These are phyloP conservation scores for Aureobasidium mangrovei DNA, from an alignment of 2,329 filamentous ascomycete species.

Conservation along the genomic window DNA sequence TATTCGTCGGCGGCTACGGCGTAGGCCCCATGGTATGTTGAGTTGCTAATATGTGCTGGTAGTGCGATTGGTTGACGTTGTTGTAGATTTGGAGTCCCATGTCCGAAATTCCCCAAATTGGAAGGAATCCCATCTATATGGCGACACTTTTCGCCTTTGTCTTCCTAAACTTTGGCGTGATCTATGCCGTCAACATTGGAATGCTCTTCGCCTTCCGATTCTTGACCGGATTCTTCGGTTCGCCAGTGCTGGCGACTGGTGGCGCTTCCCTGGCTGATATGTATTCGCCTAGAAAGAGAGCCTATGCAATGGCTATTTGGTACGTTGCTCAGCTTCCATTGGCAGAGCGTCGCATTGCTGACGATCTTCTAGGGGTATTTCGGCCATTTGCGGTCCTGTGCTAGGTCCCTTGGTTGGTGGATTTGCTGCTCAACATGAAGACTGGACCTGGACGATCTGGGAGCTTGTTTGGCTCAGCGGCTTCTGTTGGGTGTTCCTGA, in stretches of 20 bases:
- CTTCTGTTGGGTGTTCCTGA: slow-evolving; percentile 30
- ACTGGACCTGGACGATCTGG: slow-evolving; percentile 36
- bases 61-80: slow-evolving; percentile 19
- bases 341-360: too few species aligned
- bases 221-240: slow-evolving; percentile 43
- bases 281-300: slow-evolving; percentile 30
- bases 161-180: slow-evolving; percentile 39
- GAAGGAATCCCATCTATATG: slow-evolving; percentile 43
- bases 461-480: slow-evolving; percentile 34
- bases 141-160: slow-evolving; percentile 41
- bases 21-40: slow-evolving; percentile 36
- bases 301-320: slow-evolving; percentile 30
- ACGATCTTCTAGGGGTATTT: slow-evolving; percentile 21
- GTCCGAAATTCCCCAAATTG: slow-evolving; percentile 42
- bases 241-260: slow-evolving; percentile 37
- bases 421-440: slow-evolving; percentile 30
- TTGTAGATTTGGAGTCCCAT: slow-evolving; percentile 32
- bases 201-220: slow-evolving; percentile 46
- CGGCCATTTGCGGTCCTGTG: slow-evolving; percentile 33
- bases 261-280: slow-evolving; percentile 39
- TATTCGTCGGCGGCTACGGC: slow-evolving; percentile 45
- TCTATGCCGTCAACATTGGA: slow-evolving; percentile 36
- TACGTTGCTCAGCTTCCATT: neutral
- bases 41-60: too few species aligned
- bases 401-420: slow-evolving; percentile 35